Base-by-base conservation (phyloP, 345 rosid species). In the Lepidium didymum region DNA sequence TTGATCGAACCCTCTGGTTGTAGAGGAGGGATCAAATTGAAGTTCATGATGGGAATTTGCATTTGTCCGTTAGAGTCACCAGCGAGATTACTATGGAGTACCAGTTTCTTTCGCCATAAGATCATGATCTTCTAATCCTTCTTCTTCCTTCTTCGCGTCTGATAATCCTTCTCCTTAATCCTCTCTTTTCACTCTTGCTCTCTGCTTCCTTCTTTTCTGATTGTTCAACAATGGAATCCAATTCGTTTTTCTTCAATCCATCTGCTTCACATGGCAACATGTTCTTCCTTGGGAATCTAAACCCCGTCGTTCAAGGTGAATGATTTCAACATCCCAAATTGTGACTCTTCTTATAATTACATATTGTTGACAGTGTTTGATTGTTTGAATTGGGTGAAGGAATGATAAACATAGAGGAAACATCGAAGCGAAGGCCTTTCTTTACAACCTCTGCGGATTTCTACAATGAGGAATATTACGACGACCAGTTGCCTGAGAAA, bases 71-170 rank as follows among this genome's bases (percentile, higher is more conserved):
- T 92, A 65, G 93, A 81, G 56, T 83, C 86, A 42, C 96, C 98
- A 58, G 91, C 96, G 56, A 92, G 96, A 88, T 68, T 90, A 64
- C 81, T 92, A 38, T 92, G 98, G 98, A 92, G 83, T 46, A 90
- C 98, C 0, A 92, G 98, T 79, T 92, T 92, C 84, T 92, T 92
- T 60, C 98, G 98, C 65, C 98, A 92, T 78, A 92, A 92, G 98
- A 81, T 83, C 63, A 86, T 86, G 85, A 81, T 87, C 69, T 89
- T 92, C 77, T 90, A 84, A 78, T 52, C 46, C 61, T 14, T 21
- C 1, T 11, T 9, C 34, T 8, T 9, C n/a, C n/a, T 9, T 19
- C 18, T 52, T 11, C 10, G 3, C 5, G 1, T 35, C n/a, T 12
- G 5, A 0, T 10, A 10, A 44, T 9, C 10, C 16, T 3, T 41